These are phyloP conservation scores for Chlorella sp. DNA, from an alignment of 139 green algal species.

Conservation along the genomic window DNA sequence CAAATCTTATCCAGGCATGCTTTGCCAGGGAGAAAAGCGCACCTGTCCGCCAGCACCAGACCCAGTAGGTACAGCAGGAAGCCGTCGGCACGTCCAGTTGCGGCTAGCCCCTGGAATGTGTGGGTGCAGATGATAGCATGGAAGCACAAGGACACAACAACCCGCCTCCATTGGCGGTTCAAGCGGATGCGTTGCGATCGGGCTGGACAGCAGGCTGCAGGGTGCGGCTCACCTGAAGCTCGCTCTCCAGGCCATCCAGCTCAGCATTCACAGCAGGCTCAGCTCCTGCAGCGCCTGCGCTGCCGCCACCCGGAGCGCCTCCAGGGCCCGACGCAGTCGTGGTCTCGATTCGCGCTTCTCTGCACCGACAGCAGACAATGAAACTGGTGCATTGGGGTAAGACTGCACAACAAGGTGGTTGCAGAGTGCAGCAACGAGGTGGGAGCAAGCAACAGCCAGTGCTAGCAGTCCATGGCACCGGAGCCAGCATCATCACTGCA, in stretches of 20 bases:
- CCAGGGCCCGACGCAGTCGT: neutral
- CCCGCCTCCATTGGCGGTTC: too few species aligned
- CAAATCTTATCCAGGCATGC: too few species aligned
- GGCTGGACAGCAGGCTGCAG: too few species aligned
- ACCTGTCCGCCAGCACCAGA: conserved; percentile 77
- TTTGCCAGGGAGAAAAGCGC: too few species aligned
- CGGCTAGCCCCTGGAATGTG: neutral
- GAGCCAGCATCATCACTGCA: too few species aligned
- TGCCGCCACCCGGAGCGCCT: neutral
- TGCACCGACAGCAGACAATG: conserved; percentile 8
- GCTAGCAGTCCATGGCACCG: too few species aligned
- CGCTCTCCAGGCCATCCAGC: conserved; percentile 52
- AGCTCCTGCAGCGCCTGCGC: conserved; percentile 23
- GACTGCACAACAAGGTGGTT: neutral
- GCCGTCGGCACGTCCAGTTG: conserved; percentile 53
- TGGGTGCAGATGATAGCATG: too few species aligned
- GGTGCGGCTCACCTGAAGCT: conserved; percentile 24
- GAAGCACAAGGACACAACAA: too few species aligned
- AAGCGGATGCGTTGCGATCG: too few species aligned
- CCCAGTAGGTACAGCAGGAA: conserved; percentile 84
- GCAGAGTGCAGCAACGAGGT: neutral
- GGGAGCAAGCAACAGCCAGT: neutral
- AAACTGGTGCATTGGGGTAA: neutral
- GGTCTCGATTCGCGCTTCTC: conserved; percentile 78
- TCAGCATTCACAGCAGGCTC: conserved; percentile 58